phyloP scores from a whole-genome alignment of 306 rosid species.

The Trifolium fragiferum region DNA sequence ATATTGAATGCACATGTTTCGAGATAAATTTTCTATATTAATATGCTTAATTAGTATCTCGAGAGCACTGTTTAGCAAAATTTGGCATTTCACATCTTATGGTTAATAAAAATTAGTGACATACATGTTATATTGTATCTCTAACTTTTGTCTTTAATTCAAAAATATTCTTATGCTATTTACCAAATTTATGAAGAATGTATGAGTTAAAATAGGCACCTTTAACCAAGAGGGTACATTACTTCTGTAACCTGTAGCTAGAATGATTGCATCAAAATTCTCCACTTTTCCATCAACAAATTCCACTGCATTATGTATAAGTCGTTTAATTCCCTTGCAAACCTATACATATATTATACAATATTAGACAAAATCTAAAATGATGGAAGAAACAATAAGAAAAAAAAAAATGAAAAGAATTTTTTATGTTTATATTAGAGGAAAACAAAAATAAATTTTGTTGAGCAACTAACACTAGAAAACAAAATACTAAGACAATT shows the following conservation, averaged over 20 bases:
- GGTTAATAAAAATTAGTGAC: too few species aligned
- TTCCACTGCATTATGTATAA: conserved; percentile 63
- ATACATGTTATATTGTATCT: too few species aligned
- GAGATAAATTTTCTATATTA: too few species aligned
- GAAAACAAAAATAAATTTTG: neutral
- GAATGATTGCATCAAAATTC: conserved; percentile 71
- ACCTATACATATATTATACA: conserved; percentile 49
- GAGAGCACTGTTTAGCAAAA: too few species aligned
- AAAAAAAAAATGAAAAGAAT: conserved; percentile 20
- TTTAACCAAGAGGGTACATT: conserved; percentile 85
- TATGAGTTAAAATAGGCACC: conserved; percentile 45
- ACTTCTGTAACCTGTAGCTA: conserved; percentile 87
- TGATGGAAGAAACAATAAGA: conserved; percentile 41
- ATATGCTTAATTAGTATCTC: too few species aligned
- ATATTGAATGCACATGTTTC: too few species aligned
- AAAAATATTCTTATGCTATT: neutral
- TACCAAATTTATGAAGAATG: too few species aligned
- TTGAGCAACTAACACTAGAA: conserved; percentile 39
- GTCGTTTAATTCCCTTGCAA: conserved; percentile 68
- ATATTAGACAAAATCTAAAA: conserved; percentile 14
- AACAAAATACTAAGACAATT: conserved; percentile 4
- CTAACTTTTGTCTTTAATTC: neutral
- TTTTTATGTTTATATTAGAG: neutral
- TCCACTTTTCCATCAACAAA: conserved; percentile 77
- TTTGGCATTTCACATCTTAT: too few species aligned